Percentiles rank a stretch among this genome's conserved stretches.
These are phyloP conservation scores for Aureobasidium sp. DNA, from an alignment of 2,329 filamentous ascomycete genomes.

Conservation along the genomic window DNA sequence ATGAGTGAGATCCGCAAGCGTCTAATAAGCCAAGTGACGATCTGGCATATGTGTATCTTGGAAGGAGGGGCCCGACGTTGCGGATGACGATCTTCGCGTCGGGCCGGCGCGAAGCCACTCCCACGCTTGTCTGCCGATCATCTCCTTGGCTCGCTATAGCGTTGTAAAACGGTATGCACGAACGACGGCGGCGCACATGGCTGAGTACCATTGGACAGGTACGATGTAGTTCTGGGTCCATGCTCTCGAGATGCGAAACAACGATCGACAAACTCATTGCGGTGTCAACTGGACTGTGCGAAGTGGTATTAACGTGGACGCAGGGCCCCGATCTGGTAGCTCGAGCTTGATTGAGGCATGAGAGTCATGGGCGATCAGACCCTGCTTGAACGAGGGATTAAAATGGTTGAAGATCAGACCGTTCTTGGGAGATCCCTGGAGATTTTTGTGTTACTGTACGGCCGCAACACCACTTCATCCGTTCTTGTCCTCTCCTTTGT, in stretches of 20 bases:
- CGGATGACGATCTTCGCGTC: neutral
- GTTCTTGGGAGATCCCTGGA: too few species aligned
- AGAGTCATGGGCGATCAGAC: neutral
- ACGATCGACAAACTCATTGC: neutral
- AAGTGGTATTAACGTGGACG: neutral
- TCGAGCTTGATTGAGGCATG: neutral
- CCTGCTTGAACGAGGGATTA: neutral
- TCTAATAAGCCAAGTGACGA: neutral
- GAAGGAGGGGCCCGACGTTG: neutral
- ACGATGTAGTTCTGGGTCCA: neutral
- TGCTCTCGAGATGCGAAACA: neutral
- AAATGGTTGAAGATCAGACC: neutral
- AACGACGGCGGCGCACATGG: neutral
- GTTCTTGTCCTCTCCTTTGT: neutral
- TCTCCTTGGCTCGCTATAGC: neutral
- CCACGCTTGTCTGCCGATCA: neutral
- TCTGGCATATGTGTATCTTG: neutral
- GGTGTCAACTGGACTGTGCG: neutral
- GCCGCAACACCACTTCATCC: neutral
- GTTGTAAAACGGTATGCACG: neutral
- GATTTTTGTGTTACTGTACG: neutral
- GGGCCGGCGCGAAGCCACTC: neutral
- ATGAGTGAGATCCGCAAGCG: neutral
- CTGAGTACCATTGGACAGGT: neutral
- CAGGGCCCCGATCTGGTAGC: constrained; percentile 1